Conservation (phyloP, 352 stramenopile species). For the Saprolegnia diclina region DNA sequence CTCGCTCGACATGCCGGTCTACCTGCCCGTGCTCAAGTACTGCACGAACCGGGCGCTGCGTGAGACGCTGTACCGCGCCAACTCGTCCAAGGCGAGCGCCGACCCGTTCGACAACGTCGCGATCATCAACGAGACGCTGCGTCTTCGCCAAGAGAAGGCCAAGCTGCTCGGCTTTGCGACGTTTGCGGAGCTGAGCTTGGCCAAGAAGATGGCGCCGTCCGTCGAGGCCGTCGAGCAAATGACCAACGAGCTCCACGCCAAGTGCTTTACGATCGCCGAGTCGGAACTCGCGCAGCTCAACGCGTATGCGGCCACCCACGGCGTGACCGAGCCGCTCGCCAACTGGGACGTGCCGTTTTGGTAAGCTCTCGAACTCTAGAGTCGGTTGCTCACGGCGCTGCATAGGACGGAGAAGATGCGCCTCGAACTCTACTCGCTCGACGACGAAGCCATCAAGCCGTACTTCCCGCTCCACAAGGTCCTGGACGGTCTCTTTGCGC, state of each 20-base stretch:
- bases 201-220: slow-evolving; percentile 94
- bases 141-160: slow-evolving; percentile 88
- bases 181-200: slow-evolving; percentile 90
- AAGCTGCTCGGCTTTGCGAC: slow-evolving; percentile 91
- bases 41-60: slow-evolving; percentile 85
- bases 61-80: slow-evolving; percentile 92
- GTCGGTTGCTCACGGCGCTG: background rate
- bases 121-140: slow-evolving; percentile 92
- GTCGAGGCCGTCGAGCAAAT: slow-evolving; percentile 90
- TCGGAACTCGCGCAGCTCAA: slow-evolving; percentile 88
- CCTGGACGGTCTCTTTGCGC: slow-evolving; percentile 93
- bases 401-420: slow-evolving; percentile 90
- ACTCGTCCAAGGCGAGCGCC: slow-evolving; percentile 84
- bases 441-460: slow-evolving; percentile 95
- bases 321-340: slow-evolving; percentile 71
- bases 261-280: slow-evolving; percentile 87
- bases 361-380: slow-evolving; percentile 30
- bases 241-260: slow-evolving; percentile 89
- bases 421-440: slow-evolving; percentile 93
- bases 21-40: slow-evolving; percentile 96
- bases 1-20: slow-evolving; percentile 93
- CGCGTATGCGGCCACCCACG: slow-evolving; percentile 77
- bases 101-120: slow-evolving; percentile 88
- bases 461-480: slow-evolving; percentile 95
- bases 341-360: slow-evolving; percentile 96